Base-by-base conservation (phyloP, 2,329 filamentous ascomycete genomes). In the Plenodomus tracheiphilus region DNA sequence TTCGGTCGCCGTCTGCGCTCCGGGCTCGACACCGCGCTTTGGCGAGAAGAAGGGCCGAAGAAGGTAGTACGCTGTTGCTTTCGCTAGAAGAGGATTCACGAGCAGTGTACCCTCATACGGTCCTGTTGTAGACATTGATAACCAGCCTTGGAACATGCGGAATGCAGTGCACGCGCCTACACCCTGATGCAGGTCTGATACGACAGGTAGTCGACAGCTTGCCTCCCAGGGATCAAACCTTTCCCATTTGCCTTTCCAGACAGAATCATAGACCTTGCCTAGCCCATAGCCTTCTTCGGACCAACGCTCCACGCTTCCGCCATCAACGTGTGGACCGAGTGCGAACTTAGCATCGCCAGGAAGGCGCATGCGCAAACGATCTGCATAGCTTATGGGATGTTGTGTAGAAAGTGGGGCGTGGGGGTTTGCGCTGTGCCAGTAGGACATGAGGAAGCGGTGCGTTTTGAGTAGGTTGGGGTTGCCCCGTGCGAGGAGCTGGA, bases 141-240 rank as follows among this genome's bases (percentile, higher is more conserved):
- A 72, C 92, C 92, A 97, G 16, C 91, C 92, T 73, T 97, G 92
- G 70, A 89, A 93, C 80, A 91, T 88, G 34, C 93, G 82, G 73
- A 96, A 91, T 77, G 91, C 90, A 39, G 82, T 87, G 73, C 90
- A 96, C 1, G 88, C 85, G 0, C 92, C 91, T 0, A 91, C 80
- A 0, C 91, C 90, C 42, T 89, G 80, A 68, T 97, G 94, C 28
- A 92, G 74, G 70, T 96, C 87, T 51, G 83, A 85, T 2, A 84
- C 81, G 2, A 87, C 89, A 0, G 75, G 72, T 0, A 93, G 78
- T 3, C 92, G 82, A 6, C 82, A 81, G 54, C 82, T 84, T 0
- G 85, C 85, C 62, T 96, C 90, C 83, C 87, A 97, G 0, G 91
- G 84, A 63, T 97, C 89, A 64, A 90, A 92, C 2, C 80, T 70